Evolutionary conservation across 495 filamentous ascomycete genomes (phyloP), one percentile per base, ranked within the genome.

Genomic region (Daldinia concentrica): DNA sequence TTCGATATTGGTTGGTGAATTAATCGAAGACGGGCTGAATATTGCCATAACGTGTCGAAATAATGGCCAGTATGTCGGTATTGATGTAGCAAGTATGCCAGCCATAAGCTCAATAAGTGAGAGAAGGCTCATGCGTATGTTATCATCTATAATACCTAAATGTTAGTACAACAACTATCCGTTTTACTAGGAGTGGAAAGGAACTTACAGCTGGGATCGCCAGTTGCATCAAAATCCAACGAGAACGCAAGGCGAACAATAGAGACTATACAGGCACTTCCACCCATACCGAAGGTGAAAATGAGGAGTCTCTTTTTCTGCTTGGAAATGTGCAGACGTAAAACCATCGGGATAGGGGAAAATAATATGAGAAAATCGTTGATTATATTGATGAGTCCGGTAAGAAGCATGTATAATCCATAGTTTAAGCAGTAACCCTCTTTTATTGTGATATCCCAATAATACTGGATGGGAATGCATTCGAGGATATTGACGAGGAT

Each of bases 221-320:
- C 70, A 17, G 43, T 69, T 27, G 69, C 12, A 2, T 56, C 55
- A 30, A 62, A 39, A 9, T 62, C 34, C 19, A 68, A 51, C 0
- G 70, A 29, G 41, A 50, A 69, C 7, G 50, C 34, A 19, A 73
- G 24, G 34, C 70, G 65, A 41, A 73, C 26, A 32, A 73, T 66
- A n/a, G 61, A 56, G 9, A 65, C 50, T 15, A 62, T 37, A 6
- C 65, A 73, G 1, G 56, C 61, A 15, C 60, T 69, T 15, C 52
- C 30, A 6, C 70, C 70, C 12, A 58, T 29, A 7, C 48, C 61
- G 56, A 73, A 73, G 2, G 61, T 32, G 15, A 55, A 52, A 6
- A 50, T 29, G 4, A 62, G n/a, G 3, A 65, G 30, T 29, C 55
- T 52, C 52, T 66, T 73, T 50, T 69, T 56, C 26, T 64, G 55